phyloP scores from a whole-genome alignment of 768 basidiomycete species.

The Paxillus ammoniavirescens region DNA sequence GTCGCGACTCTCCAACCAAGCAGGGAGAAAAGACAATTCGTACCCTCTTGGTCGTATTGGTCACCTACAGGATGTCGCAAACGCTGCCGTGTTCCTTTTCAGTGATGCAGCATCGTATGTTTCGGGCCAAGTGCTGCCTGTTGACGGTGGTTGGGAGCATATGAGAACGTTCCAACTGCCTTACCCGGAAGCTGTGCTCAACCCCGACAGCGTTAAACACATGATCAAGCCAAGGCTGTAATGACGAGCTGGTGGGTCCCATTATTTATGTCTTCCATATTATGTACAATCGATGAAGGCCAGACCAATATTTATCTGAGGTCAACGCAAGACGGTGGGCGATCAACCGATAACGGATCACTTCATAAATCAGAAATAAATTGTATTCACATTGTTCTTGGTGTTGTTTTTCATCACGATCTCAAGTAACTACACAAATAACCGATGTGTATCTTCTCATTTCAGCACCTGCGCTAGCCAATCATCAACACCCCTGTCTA shows the following conservation, averaged over 20 bases:
- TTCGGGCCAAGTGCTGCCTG: constrained; percentile 70
- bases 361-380: too few species aligned
- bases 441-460: too few species aligned
- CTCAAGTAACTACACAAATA: too few species aligned
- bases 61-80: constrained; percentile 61
- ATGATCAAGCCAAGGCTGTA: constrained; percentile 49
- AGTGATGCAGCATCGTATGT: constrained; percentile 77
- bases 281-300: neutral
- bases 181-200: constrained; percentile 62
- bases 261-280: neutral
- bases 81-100: constrained; percentile 76
- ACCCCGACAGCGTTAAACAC: constrained; percentile 49
- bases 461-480: too few species aligned
- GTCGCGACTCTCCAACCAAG: constrained; percentile 46
- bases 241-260: neutral
- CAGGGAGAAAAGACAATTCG: neutral
- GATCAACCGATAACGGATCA: too few species aligned
- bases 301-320: neutral
- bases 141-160: constrained; percentile 66
- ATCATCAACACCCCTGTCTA: too few species aligned
- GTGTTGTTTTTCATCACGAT: too few species aligned
- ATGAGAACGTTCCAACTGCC: constrained; percentile 48
- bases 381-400: too few species aligned
- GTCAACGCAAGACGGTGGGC: too few species aligned
- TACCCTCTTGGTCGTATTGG: constrained; percentile 54